Evolutionary conservation across 1,139 yeast genomes (phyloP).

Genomic region (Diutina pseudorugosa): DNA sequence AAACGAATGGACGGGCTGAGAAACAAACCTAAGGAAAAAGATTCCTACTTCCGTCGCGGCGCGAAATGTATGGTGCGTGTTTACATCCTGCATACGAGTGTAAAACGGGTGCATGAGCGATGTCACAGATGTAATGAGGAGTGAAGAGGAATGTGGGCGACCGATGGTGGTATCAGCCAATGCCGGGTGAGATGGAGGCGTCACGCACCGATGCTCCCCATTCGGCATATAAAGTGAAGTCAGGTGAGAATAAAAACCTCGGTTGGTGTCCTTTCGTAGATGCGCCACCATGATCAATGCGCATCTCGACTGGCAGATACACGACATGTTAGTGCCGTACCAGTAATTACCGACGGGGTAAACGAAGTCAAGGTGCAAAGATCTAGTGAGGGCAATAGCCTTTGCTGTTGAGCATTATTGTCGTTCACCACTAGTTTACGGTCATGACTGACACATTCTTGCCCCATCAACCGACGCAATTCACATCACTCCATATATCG

Average conservation of each 20-base stretch:
- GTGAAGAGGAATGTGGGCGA: not conserved
- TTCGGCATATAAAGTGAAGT: no score
- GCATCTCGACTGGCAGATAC: not conserved
- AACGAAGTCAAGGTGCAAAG: not conserved
- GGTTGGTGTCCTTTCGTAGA: no score
- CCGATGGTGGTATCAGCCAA: not conserved
- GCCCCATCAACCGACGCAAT: no score
- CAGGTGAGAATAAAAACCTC: not conserved
- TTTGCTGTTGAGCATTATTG: no score
- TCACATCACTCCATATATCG: not conserved
- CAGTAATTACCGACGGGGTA: not conserved
- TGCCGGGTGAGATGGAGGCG: not conserved
- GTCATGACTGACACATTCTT: no score
- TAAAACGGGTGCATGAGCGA: not conserved
- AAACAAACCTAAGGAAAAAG: not conserved
- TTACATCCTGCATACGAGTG: not conserved
- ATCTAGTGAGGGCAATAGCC: no score
- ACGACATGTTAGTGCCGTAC: not conserved
- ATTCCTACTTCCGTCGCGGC: not conserved
- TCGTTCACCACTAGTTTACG: no score
- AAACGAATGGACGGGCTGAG: not conserved
- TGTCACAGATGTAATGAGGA: not conserved
- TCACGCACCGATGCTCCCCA: not conserved
- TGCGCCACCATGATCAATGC: not conserved
- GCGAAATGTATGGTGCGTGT: not conserved